Base-by-base conservation (phyloP, 73 alveolate genomes). In the Paramecium biaurelia region DNA sequence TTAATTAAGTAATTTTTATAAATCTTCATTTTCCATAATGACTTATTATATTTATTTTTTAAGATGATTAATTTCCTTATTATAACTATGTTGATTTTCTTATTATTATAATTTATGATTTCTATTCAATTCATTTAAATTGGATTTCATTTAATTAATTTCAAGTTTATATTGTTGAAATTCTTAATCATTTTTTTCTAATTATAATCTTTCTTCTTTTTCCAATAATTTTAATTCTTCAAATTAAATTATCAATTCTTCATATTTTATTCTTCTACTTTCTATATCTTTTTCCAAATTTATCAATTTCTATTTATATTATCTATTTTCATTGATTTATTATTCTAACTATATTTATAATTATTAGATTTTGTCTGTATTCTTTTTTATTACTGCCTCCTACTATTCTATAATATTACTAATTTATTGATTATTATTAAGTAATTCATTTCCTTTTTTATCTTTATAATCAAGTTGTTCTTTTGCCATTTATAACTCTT, bases 11-110 rank as follows among this genome's bases (percentile, higher is more conserved):
- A 79, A 2, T 79, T 79, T 79, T 10, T 32, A 45, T 45, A 79
- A 79, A 26, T 79, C 90, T 11, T 79, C 90, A 79, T 79, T 79
- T 45, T 79, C 90, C 42, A 30, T 42, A 24, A 79, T 42, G 1
- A 79, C 15, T 43, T 41, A 23, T 79, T 79, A 79, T 7, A 79
- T 42, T 79, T 79, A 24, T 21, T 79, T 79, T 45, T 47, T 79
- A 24, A 79, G 74, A 79, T 79, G 21, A 41, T 38, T 42, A 2
- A 79, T 42, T 24, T 79, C 90, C 28, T 43, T 79, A 9, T 79
- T 23, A 34, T 79, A 45, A 30, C 12, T 79, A 9, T 24, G 42
- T 12, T 21, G 37, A 30, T 21, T 30, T 42, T 79, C 90, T 24
- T 79, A 41, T 21, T 43, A 8, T 79, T 23, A 79, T 20, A 24